Evolutionary conservation across 257 asterid genomes (phyloP), one percentile per base, ranked within the genome.

Genomic region (Phtheirospermum japonicum): DNA sequence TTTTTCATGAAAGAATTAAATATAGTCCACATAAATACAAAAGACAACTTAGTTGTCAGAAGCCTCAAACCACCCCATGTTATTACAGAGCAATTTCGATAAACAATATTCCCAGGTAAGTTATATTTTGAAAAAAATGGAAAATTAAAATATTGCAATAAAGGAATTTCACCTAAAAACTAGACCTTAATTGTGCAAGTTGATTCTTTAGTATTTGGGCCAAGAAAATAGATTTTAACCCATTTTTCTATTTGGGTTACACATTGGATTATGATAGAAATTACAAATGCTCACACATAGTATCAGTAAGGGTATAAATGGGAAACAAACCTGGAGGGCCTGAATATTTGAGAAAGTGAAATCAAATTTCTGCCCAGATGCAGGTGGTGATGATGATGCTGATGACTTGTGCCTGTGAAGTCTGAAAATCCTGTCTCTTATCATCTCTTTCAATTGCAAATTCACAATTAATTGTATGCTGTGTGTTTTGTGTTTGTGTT

Each of bases 381-480:
- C n/a, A 23, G 3, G 1, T 23, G 28, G 28, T 23, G 28, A 3
- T 23, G 28, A 3, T 9, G 77, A 63, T 12, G 80, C 63, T 4
- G 78, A 68, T 10, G 74, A 57, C 71, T 43, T 71, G 71, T 77
- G 76, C 23, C 76, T 70, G 63, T 77, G 82, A 34, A 74, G 65
- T 59, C 79, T 80, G 71, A 80, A 63, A 17, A 77, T 80, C 61
- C 66, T 80, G 8, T 80, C 82, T 57, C 70, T 71, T 43, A 76
- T 70, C 84, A 79, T 79, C 7, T 75, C 62, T 33, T 12, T 46
- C 17, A 31, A 65, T 6, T 13, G 2, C 30, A 2, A 55, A 14
- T 28, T 18, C 5, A 42, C 18, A 57, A 46, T 7, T 33, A 7
- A 36, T 51, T 49, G 1, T 59, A 1, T 43, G 1, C n/a, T 28